These are phyloP conservation scores for Erigeron canadensis DNA, from an alignment of 129 eudicot species.

Conservation along the genomic window DNA sequence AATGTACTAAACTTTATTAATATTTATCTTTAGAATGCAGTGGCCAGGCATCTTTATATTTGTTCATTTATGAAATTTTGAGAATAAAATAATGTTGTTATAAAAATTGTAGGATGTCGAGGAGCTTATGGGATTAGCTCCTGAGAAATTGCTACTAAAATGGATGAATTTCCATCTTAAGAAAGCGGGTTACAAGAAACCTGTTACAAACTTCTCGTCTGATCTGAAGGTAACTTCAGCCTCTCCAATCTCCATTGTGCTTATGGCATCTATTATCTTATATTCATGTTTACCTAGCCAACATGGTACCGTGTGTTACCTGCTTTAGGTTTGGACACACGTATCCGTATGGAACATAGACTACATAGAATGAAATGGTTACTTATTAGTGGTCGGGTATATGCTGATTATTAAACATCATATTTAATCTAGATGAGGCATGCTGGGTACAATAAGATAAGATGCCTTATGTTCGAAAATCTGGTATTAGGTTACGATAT, in stretches of 20 bases:
- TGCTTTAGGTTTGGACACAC: neutral
- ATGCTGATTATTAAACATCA: too few relatives aligned
- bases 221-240: constrained; percentile 63
- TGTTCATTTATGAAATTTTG: neutral
- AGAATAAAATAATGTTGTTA: constrained; percentile 12
- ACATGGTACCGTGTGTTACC: neutral
- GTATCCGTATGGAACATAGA: neutral
- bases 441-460: too few relatives aligned
- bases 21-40: neutral
- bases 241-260: neutral
- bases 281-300: neutral
- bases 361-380: neutral
- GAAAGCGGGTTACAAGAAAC: constrained; percentile 85
- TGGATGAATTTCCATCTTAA: constrained; percentile 98
- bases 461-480: too few relatives aligned
- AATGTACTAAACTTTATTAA: constrained; percentile 36
- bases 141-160: constrained; percentile 73
- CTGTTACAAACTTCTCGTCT: constrained; percentile 78
- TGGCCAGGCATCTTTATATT: neutral
- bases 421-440: too few relatives aligned
- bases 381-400: too few relatives aligned
- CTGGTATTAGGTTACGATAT: too few relatives aligned
- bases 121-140: constrained; percentile 88
- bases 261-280: neutral
- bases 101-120: constrained; percentile 67